A percentile compares a stretch with the other conserved stretches of the same genome.
phyloP scores from a whole-genome alignment of 1,284 basidiomycete genomes.

The Tremellales sp. region DNA sequence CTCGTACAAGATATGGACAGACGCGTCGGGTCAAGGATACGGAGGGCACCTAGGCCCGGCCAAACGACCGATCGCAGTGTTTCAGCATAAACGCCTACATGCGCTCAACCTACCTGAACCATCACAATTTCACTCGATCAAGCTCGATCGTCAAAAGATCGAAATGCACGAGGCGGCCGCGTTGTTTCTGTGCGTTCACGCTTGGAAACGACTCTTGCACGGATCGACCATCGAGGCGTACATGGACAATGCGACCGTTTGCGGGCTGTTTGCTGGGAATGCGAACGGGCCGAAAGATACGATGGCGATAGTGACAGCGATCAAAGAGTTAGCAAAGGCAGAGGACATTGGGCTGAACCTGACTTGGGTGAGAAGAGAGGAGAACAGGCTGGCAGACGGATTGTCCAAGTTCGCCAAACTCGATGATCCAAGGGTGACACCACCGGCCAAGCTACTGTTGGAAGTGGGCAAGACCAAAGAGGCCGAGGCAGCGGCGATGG shows the following conservation, averaged over 20 bases:
- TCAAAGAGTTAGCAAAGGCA: constrained; percentile 4
- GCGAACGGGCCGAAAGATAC: neutral
- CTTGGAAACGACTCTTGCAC: constrained; percentile 5
- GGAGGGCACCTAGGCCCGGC: constrained; percentile 12
- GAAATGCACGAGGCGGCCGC: constrained; percentile 7
- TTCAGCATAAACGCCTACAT: constrained; percentile 6
- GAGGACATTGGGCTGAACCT: constrained; percentile 7
- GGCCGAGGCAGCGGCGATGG: neutral
- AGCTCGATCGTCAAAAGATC: constrained; percentile 7
- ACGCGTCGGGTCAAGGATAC: constrained; percentile 11
- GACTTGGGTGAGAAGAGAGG: constrained; percentile 12
- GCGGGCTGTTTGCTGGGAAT: neutral
- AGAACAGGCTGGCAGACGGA: constrained; percentile 10
- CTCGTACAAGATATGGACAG: constrained; percentile 10
- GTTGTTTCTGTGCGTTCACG: constrained; percentile 2
- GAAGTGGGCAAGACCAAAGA: neutral
- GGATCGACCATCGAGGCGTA: constrained; percentile 11
- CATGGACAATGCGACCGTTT: constrained; percentile 13
- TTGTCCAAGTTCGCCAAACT: constrained; percentile 4
- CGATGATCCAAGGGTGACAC: neutral
- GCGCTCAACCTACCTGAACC: neutral
- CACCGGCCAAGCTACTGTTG: neutral
- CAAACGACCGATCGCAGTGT: constrained; percentile 9
- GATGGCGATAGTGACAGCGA: neutral
- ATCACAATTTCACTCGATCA: neutral